Conservation (phyloP, 257 asterid species). For the Rauvolfia tetraphylla region DNA sequence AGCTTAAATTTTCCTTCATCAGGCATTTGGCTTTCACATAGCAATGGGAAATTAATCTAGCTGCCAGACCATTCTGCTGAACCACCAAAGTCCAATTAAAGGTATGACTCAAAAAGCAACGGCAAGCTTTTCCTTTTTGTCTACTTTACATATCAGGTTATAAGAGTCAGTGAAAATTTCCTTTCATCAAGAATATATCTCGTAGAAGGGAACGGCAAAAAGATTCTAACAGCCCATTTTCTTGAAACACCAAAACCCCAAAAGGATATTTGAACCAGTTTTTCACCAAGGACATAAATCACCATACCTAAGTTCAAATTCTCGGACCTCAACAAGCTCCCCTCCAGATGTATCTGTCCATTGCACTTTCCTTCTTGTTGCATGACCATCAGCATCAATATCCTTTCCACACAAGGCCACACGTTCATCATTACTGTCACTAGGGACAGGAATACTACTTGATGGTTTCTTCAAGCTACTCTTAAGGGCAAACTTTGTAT, state of each 20-base stretch:
- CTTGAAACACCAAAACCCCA: not conserved
- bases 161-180: not conserved
- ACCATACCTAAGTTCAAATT: slow-evolving; percentile 85
- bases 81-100: no score
- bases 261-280: not conserved
- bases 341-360: slow-evolving; percentile 91
- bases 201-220: not conserved
- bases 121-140: not conserved
- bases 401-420: slow-evolving; percentile 32
- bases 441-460: slow-evolving; percentile 23
- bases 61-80: not conserved
- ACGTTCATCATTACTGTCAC: slow-evolving; percentile 26
- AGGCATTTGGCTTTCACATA: not conserved
- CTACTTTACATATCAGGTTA: not conserved
- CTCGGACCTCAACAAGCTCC: slow-evolving; percentile 84
- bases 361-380: slow-evolving; percentile 71
- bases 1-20: no score
- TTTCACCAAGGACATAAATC: slow-evolving; percentile 1
- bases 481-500: slow-evolving; percentile 40
- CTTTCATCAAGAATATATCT: not conserved
- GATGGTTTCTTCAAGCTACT: slow-evolving; percentile 76
- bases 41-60: not conserved
- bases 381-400: slow-evolving; percentile 33
- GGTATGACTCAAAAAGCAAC: not conserved
- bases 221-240: not conserved